Percentiles rank a stretch among this genome's conserved stretches.
These are phyloP conservation scores for Puya raimondii DNA, from an alignment of 176 grass and related monocot species.

Conservation along the genomic window DNA sequence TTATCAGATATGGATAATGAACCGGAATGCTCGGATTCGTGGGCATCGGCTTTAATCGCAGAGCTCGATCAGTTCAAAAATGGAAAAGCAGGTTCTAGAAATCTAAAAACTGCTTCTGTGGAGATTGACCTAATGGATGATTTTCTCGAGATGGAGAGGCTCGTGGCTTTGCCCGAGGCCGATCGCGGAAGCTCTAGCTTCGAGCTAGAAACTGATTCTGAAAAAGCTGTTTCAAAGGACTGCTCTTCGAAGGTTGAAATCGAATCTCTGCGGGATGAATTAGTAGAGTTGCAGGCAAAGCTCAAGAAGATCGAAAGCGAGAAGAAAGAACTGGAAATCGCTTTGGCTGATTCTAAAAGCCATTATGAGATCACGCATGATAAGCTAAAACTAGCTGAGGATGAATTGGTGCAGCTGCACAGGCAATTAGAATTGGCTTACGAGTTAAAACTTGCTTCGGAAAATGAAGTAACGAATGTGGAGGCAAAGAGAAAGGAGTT, in stretches of 20 bases:
- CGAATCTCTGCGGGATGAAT: constrained; percentile 28
- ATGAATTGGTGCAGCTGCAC: constrained; percentile 58
- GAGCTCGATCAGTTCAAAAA: constrained; percentile 82
- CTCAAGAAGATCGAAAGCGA: constrained; percentile 54
- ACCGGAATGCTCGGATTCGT: constrained; percentile 55
- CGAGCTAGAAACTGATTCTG: constrained; percentile 44
- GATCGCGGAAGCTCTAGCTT: constrained; percentile 31
- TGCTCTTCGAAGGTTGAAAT: constrained; percentile 31
- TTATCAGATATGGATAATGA: constrained; percentile 75
- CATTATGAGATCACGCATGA: constrained; percentile 43
- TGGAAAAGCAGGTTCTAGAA: constrained; percentile 29
- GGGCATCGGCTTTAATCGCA: constrained; percentile 73
- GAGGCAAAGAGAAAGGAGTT: constrained; percentile 46
- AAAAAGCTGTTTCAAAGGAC: constrained; percentile 27
- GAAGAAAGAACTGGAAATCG: constrained; percentile 45
- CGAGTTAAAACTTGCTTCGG: constrained; percentile 36
- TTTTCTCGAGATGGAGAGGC: constrained; percentile 96
- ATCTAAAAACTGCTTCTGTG: constrained; percentile 35
- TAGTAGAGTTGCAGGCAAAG: constrained; percentile 34
- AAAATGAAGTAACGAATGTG: constrained; percentile 31
- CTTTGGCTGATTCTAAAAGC: constrained; percentile 44
- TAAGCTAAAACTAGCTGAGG: constrained; percentile 34
- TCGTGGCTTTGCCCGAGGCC: constrained; percentile 53
- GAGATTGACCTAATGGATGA: constrained; percentile 98
- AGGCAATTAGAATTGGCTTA: constrained; percentile 43